Base-by-base conservation (phyloP, 257 asterid genomes). In the Primulina eburnea region DNA sequence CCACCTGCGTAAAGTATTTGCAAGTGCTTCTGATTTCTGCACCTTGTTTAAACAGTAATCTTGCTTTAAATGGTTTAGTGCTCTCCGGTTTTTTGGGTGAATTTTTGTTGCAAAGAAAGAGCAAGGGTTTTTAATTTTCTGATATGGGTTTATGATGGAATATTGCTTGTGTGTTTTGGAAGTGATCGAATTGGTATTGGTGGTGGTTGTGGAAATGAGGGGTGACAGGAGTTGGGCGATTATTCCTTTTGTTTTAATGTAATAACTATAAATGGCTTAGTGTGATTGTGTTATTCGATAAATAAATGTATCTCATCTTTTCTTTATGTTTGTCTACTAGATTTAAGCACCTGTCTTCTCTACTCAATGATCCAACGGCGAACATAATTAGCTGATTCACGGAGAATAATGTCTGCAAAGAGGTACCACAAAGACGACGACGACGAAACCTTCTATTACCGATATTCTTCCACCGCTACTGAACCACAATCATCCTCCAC, bases 401-500 rank as follows among this genome's bases (percentile, higher is more conserved):
- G 5, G 30, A 1, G 30, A 7, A 21, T 58, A 69, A 86, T 90
- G 95, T 70, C 91, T n/a, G 73, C 69, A n/a, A 87, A 64, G 79
- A 70, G 82, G 62, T 74, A 75, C 56, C 21, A 40, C 67, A 75
- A 71, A 65, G 82, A 78, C 74, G 87, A 86, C 0, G 98, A 92
- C 6, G 96, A 90, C 37, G 95, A 87, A 8, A 79, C 82, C 65
- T 92, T 88, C 81, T 92, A 80, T 85, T 78, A 86, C 83, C 89
- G 95, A 47, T 88, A 82, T 82, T 38, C 95, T 81, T 75, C 97
- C 80, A 65, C 84, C 74, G 58, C 84, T 83, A 26, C 83, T 58
- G 59, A 81, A 0, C 68, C 86, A 2, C 63, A 80, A 20, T 75
- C 83, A 26, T 67, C 87, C 64, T 17, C 79, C 74, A 24, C 84